These are phyloP conservation scores for Fraxinus cuspidata DNA, from an alignment of 257 asterid species.

Conservation along the genomic window DNA sequence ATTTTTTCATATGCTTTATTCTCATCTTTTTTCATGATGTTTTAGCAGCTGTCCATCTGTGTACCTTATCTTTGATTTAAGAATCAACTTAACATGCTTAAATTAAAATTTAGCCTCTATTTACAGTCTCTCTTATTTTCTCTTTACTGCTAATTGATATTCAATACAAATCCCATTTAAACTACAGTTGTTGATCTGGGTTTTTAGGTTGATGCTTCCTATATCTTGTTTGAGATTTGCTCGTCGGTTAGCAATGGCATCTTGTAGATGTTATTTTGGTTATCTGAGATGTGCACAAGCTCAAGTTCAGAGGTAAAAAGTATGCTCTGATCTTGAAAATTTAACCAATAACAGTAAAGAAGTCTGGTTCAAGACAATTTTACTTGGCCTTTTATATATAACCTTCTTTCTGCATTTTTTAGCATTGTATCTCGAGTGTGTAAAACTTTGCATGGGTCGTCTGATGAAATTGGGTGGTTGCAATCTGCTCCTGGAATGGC, in stretches of 20 bases:
- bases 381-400: slow-evolving; percentile 2
- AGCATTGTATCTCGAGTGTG: slow-evolving; percentile 58
- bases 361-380: background rate
- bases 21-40: slow-evolving; percentile 16
- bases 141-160: slow-evolving; percentile 2
- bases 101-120: background rate
- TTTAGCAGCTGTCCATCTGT: slow-evolving; percentile 1
- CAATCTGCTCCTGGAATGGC: slow-evolving; percentile 72
- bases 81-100: background rate
- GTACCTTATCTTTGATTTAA: background rate
- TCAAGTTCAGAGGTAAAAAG: slow-evolving; percentile 53
- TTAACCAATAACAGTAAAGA: background rate
- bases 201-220: slow-evolving; percentile 76
- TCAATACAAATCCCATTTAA: slow-evolving; percentile 18
- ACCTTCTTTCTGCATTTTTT: slow-evolving; percentile 24
- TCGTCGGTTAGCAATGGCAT: background rate
- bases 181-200: slow-evolving; percentile 21
- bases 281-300: slow-evolving; percentile 51
- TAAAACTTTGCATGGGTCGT: slow-evolving; percentile 74
- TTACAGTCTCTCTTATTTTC: background rate
- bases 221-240: slow-evolving; percentile 51
- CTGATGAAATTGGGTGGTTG: slow-evolving; percentile 94
- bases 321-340: slow-evolving; percentile 7
- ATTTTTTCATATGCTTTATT: slow-evolving; percentile 2
- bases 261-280: slow-evolving; percentile 45